A percentile compares a stretch with the other conserved stretches of the same genome.
Evolutionary conservation across 164 flowering plant species (phyloP).

Genomic region (Nymphaea colorata): DNA sequence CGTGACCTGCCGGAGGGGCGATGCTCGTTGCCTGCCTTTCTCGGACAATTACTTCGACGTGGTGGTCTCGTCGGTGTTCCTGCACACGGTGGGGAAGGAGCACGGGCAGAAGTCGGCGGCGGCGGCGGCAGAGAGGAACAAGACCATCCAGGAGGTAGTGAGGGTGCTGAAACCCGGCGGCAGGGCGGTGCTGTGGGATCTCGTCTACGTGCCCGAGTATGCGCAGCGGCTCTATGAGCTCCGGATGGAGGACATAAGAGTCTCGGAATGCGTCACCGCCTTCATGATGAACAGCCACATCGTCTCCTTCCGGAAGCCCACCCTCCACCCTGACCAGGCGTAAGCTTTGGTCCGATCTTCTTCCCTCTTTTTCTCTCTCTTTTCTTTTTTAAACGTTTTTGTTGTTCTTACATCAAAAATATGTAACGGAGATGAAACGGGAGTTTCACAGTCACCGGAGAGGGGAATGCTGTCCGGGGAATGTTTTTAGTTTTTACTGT

Average conservation of each 20-base stretch:
- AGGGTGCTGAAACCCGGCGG: slow-evolving; percentile 91
- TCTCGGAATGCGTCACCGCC: slow-evolving; percentile 82
- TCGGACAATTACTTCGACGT: slow-evolving; percentile 74
- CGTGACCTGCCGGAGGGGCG: slow-evolving; percentile 85
- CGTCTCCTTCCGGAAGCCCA: slow-evolving; percentile 86
- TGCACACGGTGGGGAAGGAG: slow-evolving; percentile 75
- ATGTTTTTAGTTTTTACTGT: too few species aligned
- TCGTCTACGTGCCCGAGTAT: slow-evolving; percentile 80
- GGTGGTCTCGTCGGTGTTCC: slow-evolving; percentile 70
- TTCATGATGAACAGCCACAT: slow-evolving; percentile 88
- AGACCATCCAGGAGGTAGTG: slow-evolving; percentile 66
- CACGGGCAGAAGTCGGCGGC: slow-evolving; percentile 60
- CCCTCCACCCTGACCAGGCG: neutral
- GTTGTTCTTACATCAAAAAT: too few species aligned
- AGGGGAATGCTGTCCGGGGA: neutral
- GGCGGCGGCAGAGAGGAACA: slow-evolving; percentile 80
- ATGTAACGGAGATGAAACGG: too few species aligned
- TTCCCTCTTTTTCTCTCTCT: neutral
- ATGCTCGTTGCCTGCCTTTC: slow-evolving; percentile 72
- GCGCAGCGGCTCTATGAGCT: slow-evolving; percentile 60
- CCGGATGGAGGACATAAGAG: slow-evolving; percentile 79
- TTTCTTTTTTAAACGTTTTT: neutral
- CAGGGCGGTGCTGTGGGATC: slow-evolving; percentile 85
- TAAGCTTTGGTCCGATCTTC: neutral
- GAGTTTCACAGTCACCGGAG: too few species aligned